Conservation (phyloP, 164 flowering plant species). For the Tetracentron sinense region DNA sequence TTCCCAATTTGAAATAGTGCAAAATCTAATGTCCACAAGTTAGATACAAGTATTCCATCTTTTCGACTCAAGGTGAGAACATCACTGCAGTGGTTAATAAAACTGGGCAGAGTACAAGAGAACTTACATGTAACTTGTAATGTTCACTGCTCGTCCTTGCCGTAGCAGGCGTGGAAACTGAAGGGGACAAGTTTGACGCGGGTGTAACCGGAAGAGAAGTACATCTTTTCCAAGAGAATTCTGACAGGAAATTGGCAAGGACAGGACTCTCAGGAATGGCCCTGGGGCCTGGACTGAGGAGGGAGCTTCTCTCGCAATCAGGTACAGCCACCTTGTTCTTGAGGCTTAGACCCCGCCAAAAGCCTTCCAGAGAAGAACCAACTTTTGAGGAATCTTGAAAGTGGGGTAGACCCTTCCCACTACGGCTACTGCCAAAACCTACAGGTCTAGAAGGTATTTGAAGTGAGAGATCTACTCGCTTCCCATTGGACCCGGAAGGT, state of each 20-base stretch:
- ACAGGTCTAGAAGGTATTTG: slow-evolving; percentile 56
- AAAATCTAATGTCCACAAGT: too few species aligned
- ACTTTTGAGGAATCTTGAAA: slow-evolving; percentile 45
- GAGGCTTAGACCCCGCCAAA: slow-evolving; percentile 65
- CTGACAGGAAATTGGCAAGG: slow-evolving; percentile 25
- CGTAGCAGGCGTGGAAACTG: slow-evolving; percentile 36
- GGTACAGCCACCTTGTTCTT: slow-evolving; percentile 36
- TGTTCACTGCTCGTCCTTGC: slow-evolving; percentile 39
- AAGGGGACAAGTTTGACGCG: slow-evolving; percentile 54
- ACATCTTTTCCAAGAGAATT: slow-evolving; percentile 55
- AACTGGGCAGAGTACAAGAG: slow-evolving; percentile 1
- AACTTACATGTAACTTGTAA: slow-evolving; percentile 38
- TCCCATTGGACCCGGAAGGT: slow-evolving; percentile 27
- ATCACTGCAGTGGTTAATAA: not conserved
- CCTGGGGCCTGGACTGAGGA: slow-evolving; percentile 38
- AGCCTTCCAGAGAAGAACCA: slow-evolving; percentile 40
- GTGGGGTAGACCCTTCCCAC: slow-evolving; percentile 43
- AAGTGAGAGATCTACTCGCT: slow-evolving; percentile 34
- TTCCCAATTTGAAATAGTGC: too few species aligned
- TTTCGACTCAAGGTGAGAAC: not conserved
- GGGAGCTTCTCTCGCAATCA: slow-evolving; percentile 61
- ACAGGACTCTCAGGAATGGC: slow-evolving; percentile 41
- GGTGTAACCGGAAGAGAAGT: slow-evolving; percentile 73
- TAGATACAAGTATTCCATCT: not conserved
- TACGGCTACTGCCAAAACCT: slow-evolving; percentile 32